These are phyloP conservation scores for Aaosphaeria pasadenensis DNA, from an alignment of 2,329 filamentous ascomycete species.

Conservation along the genomic window DNA sequence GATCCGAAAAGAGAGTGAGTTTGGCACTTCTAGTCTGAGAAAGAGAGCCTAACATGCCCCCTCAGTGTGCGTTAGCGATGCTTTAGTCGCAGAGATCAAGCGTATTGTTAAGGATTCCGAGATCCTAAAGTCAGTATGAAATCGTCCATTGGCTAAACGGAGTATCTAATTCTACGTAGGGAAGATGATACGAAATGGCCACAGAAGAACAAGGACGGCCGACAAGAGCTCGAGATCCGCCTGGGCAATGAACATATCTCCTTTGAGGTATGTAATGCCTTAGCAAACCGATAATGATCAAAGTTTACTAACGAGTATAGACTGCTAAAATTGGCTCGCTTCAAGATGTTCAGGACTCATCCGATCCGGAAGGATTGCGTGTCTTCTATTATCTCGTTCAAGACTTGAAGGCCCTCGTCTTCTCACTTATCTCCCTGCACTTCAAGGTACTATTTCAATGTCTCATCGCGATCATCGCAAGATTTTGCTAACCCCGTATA, in stretches of 20 bases:
- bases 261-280: constrained; percentile 69
- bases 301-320: constrained; percentile 47
- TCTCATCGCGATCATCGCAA: background rate
- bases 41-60: constrained; percentile 4
- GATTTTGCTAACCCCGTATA: constrained; percentile 17
- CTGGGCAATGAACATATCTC: constrained; percentile 95
- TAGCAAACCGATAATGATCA: background rate
- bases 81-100: constrained; percentile 91
- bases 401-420: constrained; percentile 93
- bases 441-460: constrained; percentile 67
- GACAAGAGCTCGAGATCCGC: constrained; percentile 93
- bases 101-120: constrained; percentile 96
- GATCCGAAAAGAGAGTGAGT: constrained; percentile 95
- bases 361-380: constrained; percentile 89
- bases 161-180: constrained; percentile 47
- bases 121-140: constrained; percentile 76
- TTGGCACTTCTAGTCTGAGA: background rate
- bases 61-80: constrained; percentile 89
- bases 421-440: constrained; percentile 92
- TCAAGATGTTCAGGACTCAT: constrained; percentile 93
- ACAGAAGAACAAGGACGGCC: constrained; percentile 97
- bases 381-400: constrained; percentile 99
- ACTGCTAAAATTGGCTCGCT: constrained; percentile 97
- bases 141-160: background rate
- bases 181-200: constrained; percentile 99